Evolutionary conservation across 2,329 filamentous ascomycete species (phyloP).

Genomic region (Trichocomaceae sp.): DNA sequence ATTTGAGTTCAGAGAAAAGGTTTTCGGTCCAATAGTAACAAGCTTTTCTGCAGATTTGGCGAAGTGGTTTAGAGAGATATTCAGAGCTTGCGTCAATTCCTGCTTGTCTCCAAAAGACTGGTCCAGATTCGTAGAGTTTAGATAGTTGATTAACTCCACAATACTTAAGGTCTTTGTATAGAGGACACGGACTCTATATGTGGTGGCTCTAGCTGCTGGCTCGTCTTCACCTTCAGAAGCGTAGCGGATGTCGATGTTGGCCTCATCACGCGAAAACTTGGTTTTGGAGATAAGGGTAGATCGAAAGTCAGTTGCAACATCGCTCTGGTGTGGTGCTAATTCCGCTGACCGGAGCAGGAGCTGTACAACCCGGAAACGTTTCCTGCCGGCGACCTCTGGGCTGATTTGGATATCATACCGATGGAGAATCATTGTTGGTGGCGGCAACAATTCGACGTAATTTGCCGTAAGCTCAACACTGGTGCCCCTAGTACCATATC

Average conservation of each 20-base stretch:
- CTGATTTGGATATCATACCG: slow-evolving; percentile 26
- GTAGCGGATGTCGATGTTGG: slow-evolving; percentile 29
- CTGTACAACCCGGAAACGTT: slow-evolving; percentile 44
- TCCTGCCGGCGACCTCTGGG: slow-evolving; percentile 31
- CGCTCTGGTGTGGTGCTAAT: slow-evolving; percentile 19
- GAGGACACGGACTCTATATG: slow-evolving; percentile 27
- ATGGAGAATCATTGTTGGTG: slow-evolving; percentile 22
- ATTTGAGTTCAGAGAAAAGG: slow-evolving; percentile 37
- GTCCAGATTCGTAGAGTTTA: slow-evolving; percentile 30
- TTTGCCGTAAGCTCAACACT: slow-evolving; percentile 15
- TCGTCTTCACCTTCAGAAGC: slow-evolving; percentile 32
- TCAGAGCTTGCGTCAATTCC: slow-evolving; percentile 52
- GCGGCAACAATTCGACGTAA: slow-evolving; percentile 22
- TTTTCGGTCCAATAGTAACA: slow-evolving; percentile 47
- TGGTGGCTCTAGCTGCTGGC: slow-evolving; percentile 28
- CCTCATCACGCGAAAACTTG: slow-evolving; percentile 21
- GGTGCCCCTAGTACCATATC: slow-evolving; percentile 14
- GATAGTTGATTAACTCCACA: slow-evolving; percentile 41
- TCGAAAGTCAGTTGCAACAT: slow-evolving; percentile 36
- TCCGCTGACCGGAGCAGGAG: slow-evolving; percentile 38
- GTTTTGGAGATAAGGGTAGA: slow-evolving; percentile 32
- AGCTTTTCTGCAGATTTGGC: slow-evolving; percentile 33
- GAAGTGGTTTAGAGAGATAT: slow-evolving; percentile 49
- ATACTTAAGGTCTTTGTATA: slow-evolving; percentile 30
- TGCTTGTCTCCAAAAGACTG: slow-evolving; percentile 39